Conservation (phyloP, 2,329 filamentous ascomycete species). For the Rhynchosporium graminicola region DNA sequence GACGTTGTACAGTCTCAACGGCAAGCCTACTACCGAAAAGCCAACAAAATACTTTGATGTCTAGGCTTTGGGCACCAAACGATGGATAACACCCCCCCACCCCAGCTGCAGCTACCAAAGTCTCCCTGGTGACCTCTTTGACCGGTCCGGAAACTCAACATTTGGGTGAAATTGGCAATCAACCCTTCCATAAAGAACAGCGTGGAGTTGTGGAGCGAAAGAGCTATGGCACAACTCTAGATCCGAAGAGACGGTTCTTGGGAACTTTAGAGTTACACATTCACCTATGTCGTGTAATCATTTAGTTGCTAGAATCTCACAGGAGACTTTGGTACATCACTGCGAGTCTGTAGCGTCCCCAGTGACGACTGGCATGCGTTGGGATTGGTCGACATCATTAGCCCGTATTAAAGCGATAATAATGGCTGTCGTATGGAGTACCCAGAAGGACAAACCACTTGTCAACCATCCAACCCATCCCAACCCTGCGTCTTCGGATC, state of each 20-base stretch:
- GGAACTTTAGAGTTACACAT: slow-evolving; percentile 5
- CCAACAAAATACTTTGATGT: neutral
- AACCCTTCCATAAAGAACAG: neutral
- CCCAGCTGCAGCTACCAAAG: neutral
- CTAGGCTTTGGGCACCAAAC: neutral
- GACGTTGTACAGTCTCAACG: neutral
- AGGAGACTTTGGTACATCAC: slow-evolving; percentile 2
- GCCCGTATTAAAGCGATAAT: neutral
- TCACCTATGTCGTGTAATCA: neutral
- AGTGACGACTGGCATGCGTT: neutral
- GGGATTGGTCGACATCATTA: neutral
- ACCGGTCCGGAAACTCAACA: neutral
- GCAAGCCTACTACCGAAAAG: neutral
- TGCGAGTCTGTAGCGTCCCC: neutral
- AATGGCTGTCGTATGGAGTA: neutral
- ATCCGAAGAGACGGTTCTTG: slow-evolving; percentile 4
- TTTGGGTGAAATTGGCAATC: neutral
- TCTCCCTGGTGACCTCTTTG: neutral
- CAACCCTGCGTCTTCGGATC: neutral
- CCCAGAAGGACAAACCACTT: neutral
- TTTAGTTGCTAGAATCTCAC: neutral
- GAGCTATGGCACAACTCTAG: neutral
- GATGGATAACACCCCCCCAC: neutral
- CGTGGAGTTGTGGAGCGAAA: neutral
- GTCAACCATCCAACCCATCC: neutral